phyloP scores from a whole-genome alignment of 169 alveolate species.

The Eimeria praecox region DNA sequence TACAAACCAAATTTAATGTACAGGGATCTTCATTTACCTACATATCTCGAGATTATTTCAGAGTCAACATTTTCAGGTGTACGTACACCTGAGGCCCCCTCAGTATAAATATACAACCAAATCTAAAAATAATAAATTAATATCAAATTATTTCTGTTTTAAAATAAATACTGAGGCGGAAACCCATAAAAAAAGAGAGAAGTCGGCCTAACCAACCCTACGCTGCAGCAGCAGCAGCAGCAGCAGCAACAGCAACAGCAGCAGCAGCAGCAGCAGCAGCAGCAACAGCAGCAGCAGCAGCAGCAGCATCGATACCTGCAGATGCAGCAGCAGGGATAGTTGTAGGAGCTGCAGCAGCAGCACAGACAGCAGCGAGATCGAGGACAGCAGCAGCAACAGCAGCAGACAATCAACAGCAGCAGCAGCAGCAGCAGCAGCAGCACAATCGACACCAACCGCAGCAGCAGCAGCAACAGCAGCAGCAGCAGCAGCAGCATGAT shows the following conservation, averaged over 20 bases:
- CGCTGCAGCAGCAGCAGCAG: constrained; percentile 32
- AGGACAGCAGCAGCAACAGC: neutral
- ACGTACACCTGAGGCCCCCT: too few species aligned
- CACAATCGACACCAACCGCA: neutral
- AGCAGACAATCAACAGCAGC: neutral
- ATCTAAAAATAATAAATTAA: too few species aligned
- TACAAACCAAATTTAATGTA: too few species aligned
- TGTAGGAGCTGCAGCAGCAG: neutral
- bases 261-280: constrained; percentile 18
- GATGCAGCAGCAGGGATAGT: neutral
- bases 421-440: constrained; percentile 30
- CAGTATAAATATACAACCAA: too few species aligned
- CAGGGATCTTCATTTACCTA: too few species aligned
- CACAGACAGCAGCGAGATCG: neutral
- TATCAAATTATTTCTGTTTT: too few species aligned
- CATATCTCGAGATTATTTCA: too few species aligned
- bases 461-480: constrained; percentile 31
- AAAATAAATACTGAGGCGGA: neutral
- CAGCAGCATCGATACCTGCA: neutral
- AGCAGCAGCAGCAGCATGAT: neutral
- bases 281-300: neutral
- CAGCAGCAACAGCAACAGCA: neutral
- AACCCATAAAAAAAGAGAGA: neutral
- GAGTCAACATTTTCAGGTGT: too few species aligned
- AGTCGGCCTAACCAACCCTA: neutral